A percentile compares a stretch with the other conserved stretches of the same genome.
Evolutionary conservation across 768 basidiomycete genomes (phyloP).

Genomic region (Russula ochroleuca): DNA sequence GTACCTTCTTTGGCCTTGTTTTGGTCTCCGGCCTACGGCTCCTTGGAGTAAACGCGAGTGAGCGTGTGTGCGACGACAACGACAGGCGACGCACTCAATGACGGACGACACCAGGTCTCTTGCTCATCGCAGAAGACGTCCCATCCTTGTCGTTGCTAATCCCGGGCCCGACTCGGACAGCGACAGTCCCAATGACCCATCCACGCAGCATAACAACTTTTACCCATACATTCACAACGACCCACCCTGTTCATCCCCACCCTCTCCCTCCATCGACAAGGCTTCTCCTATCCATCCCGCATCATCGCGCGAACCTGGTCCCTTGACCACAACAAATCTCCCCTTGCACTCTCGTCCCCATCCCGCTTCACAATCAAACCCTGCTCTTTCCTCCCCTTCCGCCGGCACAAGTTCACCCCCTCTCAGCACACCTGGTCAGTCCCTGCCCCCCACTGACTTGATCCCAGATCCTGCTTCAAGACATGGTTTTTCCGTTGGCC

Average conservation of each 20-base stretch:
- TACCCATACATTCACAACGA: slow-evolving; percentile 33
- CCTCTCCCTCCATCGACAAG: slow-evolving; percentile 33
- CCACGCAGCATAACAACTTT: slow-evolving; percentile 9
- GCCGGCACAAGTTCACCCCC: slow-evolving; percentile 68
- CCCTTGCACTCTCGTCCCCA: slow-evolving; percentile 30
- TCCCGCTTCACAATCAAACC: slow-evolving; percentile 44
- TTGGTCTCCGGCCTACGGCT: background rate
- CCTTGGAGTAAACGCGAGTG: slow-evolving; percentile 6
- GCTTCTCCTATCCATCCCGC: slow-evolving; percentile 26
- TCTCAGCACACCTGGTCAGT: slow-evolving; percentile 58
- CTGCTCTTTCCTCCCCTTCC: slow-evolving; percentile 65
- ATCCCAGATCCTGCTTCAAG: slow-evolving; percentile 39
- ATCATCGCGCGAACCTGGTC: slow-evolving; percentile 32
- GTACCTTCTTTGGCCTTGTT: background rate
- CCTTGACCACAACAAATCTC: slow-evolving; percentile 40
- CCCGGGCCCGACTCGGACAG: slow-evolving; percentile 49
- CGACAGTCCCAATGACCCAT: slow-evolving; percentile 37
- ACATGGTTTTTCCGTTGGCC: slow-evolving; percentile 29
- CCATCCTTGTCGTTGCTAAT: slow-evolving; percentile 57
- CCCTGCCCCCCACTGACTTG: slow-evolving; percentile 42
- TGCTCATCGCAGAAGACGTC: slow-evolving; percentile 33
- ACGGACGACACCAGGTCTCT: slow-evolving; percentile 54
- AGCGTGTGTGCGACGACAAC: slow-evolving; percentile 9
- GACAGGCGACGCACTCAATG: slow-evolving; percentile 37
- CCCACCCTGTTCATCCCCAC: slow-evolving; percentile 32